Evolutionary conservation across 805 yeast genomes (phyloP), one percentile per base, ranked within the genome.

Genomic region (Millerago galiae): DNA sequence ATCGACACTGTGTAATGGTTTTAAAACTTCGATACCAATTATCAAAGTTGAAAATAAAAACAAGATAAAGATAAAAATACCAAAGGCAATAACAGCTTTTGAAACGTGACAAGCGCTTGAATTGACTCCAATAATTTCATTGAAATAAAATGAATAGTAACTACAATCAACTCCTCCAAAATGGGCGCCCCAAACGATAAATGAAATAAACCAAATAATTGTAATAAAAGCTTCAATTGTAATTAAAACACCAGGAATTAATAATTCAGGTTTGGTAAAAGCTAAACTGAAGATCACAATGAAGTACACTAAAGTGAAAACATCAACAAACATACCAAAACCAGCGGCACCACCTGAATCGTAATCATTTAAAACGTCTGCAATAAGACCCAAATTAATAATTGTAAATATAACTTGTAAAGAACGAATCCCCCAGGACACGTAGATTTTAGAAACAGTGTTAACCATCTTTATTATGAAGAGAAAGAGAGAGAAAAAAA

Each of bases 1-100:
- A 24, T 33, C 30, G 14, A 21, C 10, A 7, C 10, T 12, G 8
- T 41, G 25, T 4, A 42, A 17, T 25, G 49, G 46, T 21, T 28
- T 36, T 3, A 45, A 40, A 26, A 40, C 45, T 29, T 38, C 44
- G 6, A 48, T 10, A 4, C 46, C 47, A 17, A 50, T 13, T 5
- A 49, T 17, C 6, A 43, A 33, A 14, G 49, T 18, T 2, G 51
- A 38, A 21, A 41, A 14, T 3, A 46, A 11, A 34, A 51, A 53
- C 9, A 51, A 39, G 4, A 38, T 27, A 43, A 49, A 53, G 29
- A 44, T 45, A 36, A 53, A 46, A 3, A 49, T 38, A 16, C 47
- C 51, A 37, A 53, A 49, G 5, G 54, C 56, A 35, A 53, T 50
- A 4, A 41, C 52, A 4, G 55, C 56, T 36, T 51, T 51, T 3